Percentiles rank a stretch among this genome's conserved stretches.
Evolutionary conservation across 192 early-diverging fungal genomes (phyloP).

Genomic region (Chytriomyces sp.): DNA sequence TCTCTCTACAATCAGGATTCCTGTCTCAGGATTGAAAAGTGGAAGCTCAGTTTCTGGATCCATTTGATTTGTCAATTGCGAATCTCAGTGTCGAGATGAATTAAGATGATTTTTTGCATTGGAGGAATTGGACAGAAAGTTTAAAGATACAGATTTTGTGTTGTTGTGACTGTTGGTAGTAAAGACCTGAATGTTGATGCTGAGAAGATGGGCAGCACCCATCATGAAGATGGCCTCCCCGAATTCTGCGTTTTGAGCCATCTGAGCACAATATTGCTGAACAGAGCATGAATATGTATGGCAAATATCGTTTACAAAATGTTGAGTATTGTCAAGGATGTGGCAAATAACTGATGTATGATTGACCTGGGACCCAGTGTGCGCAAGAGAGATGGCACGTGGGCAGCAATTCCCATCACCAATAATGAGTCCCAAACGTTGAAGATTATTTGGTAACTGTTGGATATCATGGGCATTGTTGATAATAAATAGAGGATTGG

Average conservation of each 20-base stretch:
- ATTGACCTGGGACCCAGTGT: neutral
- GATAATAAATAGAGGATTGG: neutral
- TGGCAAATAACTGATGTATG: neutral
- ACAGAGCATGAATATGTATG: slow-evolving; percentile 8
- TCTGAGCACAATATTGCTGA: slow-evolving; percentile 4
- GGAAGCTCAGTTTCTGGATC: neutral
- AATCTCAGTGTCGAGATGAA: neutral
- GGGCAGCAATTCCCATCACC: neutral
- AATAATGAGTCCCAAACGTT: neutral
- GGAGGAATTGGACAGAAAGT: neutral
- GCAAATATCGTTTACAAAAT: slow-evolving; percentile 1
- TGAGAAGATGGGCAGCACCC: neutral
- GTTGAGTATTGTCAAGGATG: neutral
- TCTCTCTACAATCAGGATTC: neutral
- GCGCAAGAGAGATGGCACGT: neutral
- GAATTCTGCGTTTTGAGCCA: slow-evolving; percentile 8
- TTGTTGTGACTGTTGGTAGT: neutral
- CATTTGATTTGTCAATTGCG: neutral
- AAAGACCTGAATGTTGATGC: neutral
- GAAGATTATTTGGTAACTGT: neutral
- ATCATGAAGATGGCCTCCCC: slow-evolving; percentile 14
- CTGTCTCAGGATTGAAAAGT: neutral
- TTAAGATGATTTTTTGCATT: neutral
- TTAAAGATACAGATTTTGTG: neutral
- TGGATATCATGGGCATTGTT: neutral